These are phyloP conservation scores for Triadica sebifera DNA, from an alignment of 345 rosid species.

Conservation along the genomic window DNA sequence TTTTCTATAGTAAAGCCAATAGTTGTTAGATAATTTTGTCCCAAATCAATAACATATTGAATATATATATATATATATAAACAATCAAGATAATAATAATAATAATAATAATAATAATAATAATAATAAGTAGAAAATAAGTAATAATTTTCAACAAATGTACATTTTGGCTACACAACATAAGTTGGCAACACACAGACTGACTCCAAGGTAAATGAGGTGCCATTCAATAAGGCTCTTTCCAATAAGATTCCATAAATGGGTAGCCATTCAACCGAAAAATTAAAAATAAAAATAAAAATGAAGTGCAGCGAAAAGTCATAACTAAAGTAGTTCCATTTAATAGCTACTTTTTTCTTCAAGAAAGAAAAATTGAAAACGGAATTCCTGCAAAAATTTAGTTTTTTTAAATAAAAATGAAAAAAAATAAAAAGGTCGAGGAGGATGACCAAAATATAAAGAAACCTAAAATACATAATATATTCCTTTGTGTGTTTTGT, in stretches of 20 bases:
- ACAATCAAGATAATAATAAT: too few species aligned
- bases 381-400: not conserved
- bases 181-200: too few species aligned
- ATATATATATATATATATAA: too few species aligned
- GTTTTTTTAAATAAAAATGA: not conserved
- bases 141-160: too few species aligned
- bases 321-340: slow-evolving; percentile 4
- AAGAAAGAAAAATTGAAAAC: not conserved
- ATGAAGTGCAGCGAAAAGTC: not conserved
- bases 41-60: not conserved
- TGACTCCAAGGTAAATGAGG: too few species aligned
- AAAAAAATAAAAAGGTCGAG: too few species aligned
- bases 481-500: too few species aligned
- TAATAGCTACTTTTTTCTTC: not conserved
- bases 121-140: too few species aligned
- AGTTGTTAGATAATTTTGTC: not conserved
- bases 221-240: too few species aligned
- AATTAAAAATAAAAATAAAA: not conserved
- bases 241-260: too few species aligned
- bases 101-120: too few species aligned
- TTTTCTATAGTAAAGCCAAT: not conserved
- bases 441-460: not conserved
- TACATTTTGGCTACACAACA: too few species aligned
- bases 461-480: not conserved
- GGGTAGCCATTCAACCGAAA: not conserved